Percentiles rank a stretch among this genome's conserved stretches.
These are phyloP conservation scores for Saccharomyces pastorianus DNA, from an alignment of 1,139 yeast species.

Conservation along the genomic window DNA sequence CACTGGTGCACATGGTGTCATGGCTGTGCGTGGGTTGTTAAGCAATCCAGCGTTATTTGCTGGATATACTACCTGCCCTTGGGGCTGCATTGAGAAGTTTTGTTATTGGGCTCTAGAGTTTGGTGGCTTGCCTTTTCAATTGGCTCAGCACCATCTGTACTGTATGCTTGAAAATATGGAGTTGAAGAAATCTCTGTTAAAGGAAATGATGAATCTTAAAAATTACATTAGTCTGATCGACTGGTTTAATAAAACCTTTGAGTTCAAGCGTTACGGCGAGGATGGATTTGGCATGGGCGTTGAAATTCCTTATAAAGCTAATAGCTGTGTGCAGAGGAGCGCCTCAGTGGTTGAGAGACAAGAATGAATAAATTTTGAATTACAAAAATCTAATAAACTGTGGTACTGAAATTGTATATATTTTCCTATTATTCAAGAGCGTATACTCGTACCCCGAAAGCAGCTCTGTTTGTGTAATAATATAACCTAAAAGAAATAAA, in stretches of 20 bases:
- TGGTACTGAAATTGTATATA: neutral
- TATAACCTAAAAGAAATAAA: neutral
- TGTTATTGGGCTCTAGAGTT: slow-evolving; percentile 71
- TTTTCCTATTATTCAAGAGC: neutral
- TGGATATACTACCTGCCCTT: slow-evolving; percentile 67
- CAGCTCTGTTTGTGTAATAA: neutral
- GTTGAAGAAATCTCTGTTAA: slow-evolving; percentile 46
- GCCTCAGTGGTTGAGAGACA: neutral
- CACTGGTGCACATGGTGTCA: slow-evolving; percentile 84
- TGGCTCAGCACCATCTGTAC: slow-evolving; percentile 78
- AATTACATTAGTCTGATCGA: slow-evolving; percentile 60
- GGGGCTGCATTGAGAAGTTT: slow-evolving; percentile 82
- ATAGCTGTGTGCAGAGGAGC: neutral
- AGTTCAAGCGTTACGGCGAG: slow-evolving; percentile 58
- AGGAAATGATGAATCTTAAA: slow-evolving; percentile 55
- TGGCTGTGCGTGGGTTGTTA: slow-evolving; percentile 89
- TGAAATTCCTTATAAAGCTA: slow-evolving; percentile 44
- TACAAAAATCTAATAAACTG: slow-evolving; percentile 1
- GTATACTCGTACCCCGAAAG: neutral
- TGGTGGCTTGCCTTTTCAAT: slow-evolving; percentile 69
- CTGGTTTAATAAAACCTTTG: slow-evolving; percentile 70
- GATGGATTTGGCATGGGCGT: slow-evolving; percentile 55
- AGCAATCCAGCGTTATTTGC: slow-evolving; percentile 82
- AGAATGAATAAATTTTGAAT: slow-evolving; percentile 3
- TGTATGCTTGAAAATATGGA: slow-evolving; percentile 66